Conservation (phyloP, 495 filamentous ascomycete species). For the Elasticomyces elasticus region DNA sequence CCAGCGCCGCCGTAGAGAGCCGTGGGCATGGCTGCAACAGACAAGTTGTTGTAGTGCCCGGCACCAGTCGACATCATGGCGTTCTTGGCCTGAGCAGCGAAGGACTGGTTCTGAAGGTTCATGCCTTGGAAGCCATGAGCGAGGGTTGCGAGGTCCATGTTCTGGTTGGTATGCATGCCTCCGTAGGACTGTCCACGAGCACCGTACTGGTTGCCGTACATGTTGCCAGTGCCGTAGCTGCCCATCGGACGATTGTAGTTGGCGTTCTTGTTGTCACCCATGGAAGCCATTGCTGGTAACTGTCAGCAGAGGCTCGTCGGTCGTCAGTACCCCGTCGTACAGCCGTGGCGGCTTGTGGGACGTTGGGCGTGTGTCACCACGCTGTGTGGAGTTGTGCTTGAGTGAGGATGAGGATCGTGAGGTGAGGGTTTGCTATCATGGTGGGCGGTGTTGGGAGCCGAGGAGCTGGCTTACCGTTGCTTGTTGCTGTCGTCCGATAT, state of each 20-base stretch:
- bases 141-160: slow-evolving; percentile 25
- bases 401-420: neutral
- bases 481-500: slow-evolving; percentile 2
- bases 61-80: slow-evolving; percentile 23
- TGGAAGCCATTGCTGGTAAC: slow-evolving; percentile 11
- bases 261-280: slow-evolving; percentile 16
- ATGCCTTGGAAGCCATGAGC: slow-evolving; percentile 28
- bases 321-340: neutral
- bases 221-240: slow-evolving; percentile 12
- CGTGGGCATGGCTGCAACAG: slow-evolving; percentile 22
- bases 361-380: neutral
- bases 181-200: slow-evolving; percentile 21
- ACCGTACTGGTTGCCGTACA: slow-evolving; percentile 23
- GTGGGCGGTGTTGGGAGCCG: neutral
- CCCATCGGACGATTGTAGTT: slow-evolving; percentile 13
- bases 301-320: slow-evolving; percentile 1
- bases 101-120: slow-evolving; percentile 25
- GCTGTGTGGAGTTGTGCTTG: neutral
- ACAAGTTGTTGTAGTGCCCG: slow-evolving; percentile 24
- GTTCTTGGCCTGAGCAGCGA: slow-evolving; percentile 26
- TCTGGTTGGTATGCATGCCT: slow-evolving; percentile 21
- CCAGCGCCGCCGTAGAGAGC: slow-evolving; percentile 20
- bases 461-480: slow-evolving; percentile 1
- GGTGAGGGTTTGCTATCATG: neutral
- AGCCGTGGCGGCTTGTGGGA: neutral